These are phyloP conservation scores for Apiotrichum akiyoshidainum DNA, from an alignment of 1,284 basidiomycete species.

Conservation along the genomic window DNA sequence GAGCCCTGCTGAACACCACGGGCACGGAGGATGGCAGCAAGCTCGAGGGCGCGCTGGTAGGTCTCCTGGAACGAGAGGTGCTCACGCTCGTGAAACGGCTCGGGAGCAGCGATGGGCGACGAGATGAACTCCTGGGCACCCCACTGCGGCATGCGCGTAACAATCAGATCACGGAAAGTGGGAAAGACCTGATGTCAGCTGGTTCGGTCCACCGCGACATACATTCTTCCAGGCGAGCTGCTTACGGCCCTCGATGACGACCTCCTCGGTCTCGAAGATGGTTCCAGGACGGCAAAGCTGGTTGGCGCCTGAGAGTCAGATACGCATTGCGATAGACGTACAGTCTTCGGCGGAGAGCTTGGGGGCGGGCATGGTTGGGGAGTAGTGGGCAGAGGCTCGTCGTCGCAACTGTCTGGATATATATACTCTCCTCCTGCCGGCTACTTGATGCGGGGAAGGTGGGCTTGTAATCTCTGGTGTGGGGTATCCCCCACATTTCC, in stretches of 20 bases:
- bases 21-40: constrained; percentile 34
- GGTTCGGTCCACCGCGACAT: constrained; percentile 4
- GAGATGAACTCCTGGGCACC: constrained; percentile 32
- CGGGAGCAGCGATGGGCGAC: constrained; percentile 24
- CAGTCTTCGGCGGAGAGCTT: neutral
- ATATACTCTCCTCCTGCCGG: too few relatives aligned
- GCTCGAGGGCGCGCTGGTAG: constrained; percentile 21
- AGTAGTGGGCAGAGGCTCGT: too few relatives aligned
- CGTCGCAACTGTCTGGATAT: too few relatives aligned
- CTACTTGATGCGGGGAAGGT: too few relatives aligned
- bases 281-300: constrained; percentile 34
- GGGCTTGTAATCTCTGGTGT: too few relatives aligned
- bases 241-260: constrained; percentile 25
- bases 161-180: constrained; percentile 7
- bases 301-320: neutral
- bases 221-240: constrained; percentile 41
- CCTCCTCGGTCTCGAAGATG: constrained; percentile 34
- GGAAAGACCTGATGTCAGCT: neutral
- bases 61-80: constrained; percentile 31
- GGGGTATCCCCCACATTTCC: too few relatives aligned
- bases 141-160: constrained; percentile 20
- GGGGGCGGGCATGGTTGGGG: neutral
- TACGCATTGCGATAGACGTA: neutral
- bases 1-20: constrained; percentile 32
- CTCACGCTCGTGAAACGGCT: constrained; percentile 16